Evolutionary conservation across 2,329 filamentous ascomycete genomes (phyloP).

Genomic region (Ceratocystis huliohia): DNA sequence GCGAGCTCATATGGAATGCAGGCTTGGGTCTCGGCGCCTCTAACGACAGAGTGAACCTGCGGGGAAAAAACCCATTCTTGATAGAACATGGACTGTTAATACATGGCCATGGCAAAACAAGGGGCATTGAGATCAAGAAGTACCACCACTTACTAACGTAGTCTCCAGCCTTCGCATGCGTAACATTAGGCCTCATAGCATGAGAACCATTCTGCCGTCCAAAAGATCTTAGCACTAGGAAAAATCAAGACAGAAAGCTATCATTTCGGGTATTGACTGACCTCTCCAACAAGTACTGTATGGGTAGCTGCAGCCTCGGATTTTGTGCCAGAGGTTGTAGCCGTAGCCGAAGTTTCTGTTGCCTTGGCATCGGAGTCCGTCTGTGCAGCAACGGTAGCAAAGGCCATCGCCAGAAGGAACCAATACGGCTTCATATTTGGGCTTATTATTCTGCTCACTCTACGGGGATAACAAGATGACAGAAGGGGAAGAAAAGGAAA

Average conservation of each 20-base stretch:
- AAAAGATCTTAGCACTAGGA: not conserved
- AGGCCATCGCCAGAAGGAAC: not conserved
- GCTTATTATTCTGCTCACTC: not conserved
- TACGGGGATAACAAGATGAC: not conserved
- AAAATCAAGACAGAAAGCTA: not conserved
- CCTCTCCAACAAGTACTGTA: slow-evolving; percentile 20
- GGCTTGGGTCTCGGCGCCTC: slow-evolving; percentile 45
- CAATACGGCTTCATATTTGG: not conserved
- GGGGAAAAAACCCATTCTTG: slow-evolving; percentile 49
- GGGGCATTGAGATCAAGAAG: not conserved
- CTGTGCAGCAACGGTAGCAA: not conserved
- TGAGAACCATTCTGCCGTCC: slow-evolving; percentile 25
- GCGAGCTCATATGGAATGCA: slow-evolving; percentile 51
- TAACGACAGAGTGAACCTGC: slow-evolving; percentile 50
- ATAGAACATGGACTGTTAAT: not conserved
- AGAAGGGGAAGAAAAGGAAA: not conserved
- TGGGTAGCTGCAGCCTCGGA: slow-evolving; percentile 17
- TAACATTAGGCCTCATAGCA: slow-evolving; percentile 26
- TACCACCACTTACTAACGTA: slow-evolving; percentile 31
- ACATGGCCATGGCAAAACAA: not conserved
- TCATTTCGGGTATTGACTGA: slow-evolving; percentile 11
- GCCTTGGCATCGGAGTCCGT: not conserved
- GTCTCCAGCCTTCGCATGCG: slow-evolving; percentile 34
- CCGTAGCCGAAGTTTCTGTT: slow-evolving; percentile 7
- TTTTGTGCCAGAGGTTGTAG: slow-evolving; percentile 16